A percentile compares a stretch with the other conserved stretches of the same genome.
Evolutionary conservation across 768 basidiomycete species (phyloP).

Genomic region (Suillus occidentalis): DNA sequence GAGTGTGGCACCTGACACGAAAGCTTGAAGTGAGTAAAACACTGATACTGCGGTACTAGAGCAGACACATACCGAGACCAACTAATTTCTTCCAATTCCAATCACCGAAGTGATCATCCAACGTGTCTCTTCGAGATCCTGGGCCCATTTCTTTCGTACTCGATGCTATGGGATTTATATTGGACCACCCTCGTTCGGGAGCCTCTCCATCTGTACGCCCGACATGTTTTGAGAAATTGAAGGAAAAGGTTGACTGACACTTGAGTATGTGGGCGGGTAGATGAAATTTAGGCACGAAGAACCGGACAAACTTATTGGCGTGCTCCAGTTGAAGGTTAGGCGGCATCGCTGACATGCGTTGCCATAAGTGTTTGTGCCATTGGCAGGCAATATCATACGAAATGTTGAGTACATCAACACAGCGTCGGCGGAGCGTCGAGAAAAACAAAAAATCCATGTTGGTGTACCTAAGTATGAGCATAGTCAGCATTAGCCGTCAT

Average conservation of each 20-base stretch:
- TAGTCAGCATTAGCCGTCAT: too few relatives aligned
- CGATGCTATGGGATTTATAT: constrained; percentile 27
- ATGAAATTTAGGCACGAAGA: constrained; percentile 36
- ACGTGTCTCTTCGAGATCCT: constrained; percentile 28
- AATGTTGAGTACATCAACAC: background rate
- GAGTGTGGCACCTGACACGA: constrained; percentile 1
- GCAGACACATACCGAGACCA: constrained; percentile 19
- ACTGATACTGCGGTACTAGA: background rate
- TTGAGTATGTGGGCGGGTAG: constrained; percentile 30
- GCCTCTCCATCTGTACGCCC: constrained; percentile 37
- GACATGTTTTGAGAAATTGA: constrained; percentile 27
- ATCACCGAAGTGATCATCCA: constrained; percentile 37
- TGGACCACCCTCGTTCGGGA: constrained; percentile 37
- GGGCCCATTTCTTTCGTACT: constrained; percentile 38
- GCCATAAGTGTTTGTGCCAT: constrained; percentile 14
- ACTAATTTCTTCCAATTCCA: constrained; percentile 34
- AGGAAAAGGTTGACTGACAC: constrained; percentile 28
- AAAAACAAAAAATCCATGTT: constrained; percentile 31
- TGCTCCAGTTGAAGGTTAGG: background rate
- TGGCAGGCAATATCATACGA: constrained; percentile 27
- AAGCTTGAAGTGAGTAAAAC: background rate
- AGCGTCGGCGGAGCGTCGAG: background rate
- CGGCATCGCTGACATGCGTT: background rate
- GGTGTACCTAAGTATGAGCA: background rate
- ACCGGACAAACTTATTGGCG: constrained; percentile 1